Conservation (phyloP, 225 moss, liverwort and hornwort species). For the Lunularia cruciata region DNA sequence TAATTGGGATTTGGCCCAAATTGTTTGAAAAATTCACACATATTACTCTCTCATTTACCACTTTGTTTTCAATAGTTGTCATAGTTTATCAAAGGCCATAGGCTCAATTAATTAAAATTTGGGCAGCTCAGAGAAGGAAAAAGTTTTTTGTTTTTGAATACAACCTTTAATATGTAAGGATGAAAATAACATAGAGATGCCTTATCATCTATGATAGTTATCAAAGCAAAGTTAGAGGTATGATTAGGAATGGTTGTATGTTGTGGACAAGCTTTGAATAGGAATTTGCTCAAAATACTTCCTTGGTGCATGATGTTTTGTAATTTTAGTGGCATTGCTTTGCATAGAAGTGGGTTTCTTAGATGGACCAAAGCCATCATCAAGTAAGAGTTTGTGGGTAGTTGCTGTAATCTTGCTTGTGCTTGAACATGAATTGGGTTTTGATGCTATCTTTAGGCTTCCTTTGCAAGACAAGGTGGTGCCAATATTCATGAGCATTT, state of each 20-base stretch:
- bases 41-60: constrained; percentile 9
- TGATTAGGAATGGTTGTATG: constrained; percentile 26
- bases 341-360: no score
- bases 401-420: no score
- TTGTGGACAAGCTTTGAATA: constrained; percentile 15
- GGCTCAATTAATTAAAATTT: neutral
- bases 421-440: no score
- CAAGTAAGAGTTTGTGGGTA: constrained; percentile 28
- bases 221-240: constrained; percentile 18
- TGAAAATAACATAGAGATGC: constrained; percentile 24
- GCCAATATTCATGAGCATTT: no score
- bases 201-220: constrained; percentile 33
- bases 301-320: neutral
- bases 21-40: neutral
- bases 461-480: no score
- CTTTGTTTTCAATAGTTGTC: constrained; percentile 14
- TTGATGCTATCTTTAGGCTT: no score
- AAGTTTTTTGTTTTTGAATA: neutral
- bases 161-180: constrained; percentile 5
- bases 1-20: no score
- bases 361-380: no score
- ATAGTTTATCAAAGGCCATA: neutral
- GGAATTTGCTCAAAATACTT: constrained; percentile 24
- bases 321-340: no score
- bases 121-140: constrained; percentile 6